phyloP scores from a whole-genome alignment of 2,329 filamentous ascomycete genomes.

The Immersiporthe knoxdaviesiana region DNA sequence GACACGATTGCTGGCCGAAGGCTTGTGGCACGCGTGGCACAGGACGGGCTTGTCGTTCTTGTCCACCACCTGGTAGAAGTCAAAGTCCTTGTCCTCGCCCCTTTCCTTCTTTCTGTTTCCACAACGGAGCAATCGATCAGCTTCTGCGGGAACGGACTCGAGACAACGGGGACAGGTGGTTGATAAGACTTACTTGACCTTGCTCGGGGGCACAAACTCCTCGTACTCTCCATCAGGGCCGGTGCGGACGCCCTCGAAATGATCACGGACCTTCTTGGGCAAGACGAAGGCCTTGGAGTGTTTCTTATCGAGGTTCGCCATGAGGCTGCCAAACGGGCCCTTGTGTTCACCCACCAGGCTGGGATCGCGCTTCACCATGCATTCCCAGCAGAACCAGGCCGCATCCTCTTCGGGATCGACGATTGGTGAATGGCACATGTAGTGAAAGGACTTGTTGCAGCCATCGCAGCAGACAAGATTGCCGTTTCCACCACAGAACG shows the following conservation, averaged over 20 bases:
- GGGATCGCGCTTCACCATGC: slow-evolving; percentile 56
- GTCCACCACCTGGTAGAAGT: slow-evolving; percentile 71
- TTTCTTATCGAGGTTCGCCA: slow-evolving; percentile 67
- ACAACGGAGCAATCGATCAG: slow-evolving; percentile 39
- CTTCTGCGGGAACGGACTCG: slow-evolving; percentile 23
- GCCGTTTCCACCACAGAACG: slow-evolving; percentile 80
- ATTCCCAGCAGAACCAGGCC: slow-evolving; percentile 79
- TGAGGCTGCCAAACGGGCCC: slow-evolving; percentile 64
- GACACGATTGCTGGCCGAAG: slow-evolving; percentile 59
- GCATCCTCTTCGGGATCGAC: slow-evolving; percentile 62
- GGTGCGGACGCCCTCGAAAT: slow-evolving; percentile 79
- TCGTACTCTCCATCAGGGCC: slow-evolving; percentile 80
- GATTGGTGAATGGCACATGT: slow-evolving; percentile 83
- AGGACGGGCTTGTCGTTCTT: slow-evolving; percentile 74
- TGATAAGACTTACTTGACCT: slow-evolving; percentile 66
- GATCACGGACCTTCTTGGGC: slow-evolving; percentile 70
- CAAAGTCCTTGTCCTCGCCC: slow-evolving; percentile 66
- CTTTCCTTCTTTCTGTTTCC: slow-evolving; percentile 54
- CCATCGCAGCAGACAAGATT: slow-evolving; percentile 92
- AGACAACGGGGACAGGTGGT: background rate
- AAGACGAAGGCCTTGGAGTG: slow-evolving; percentile 75
- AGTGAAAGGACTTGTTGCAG: slow-evolving; percentile 88
- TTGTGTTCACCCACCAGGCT: slow-evolving; percentile 50
- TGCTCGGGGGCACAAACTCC: slow-evolving; percentile 59
- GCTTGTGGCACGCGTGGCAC: slow-evolving; percentile 75